Base-by-base conservation (phyloP, 345 rosid genomes). In the Trapa incisa region DNA sequence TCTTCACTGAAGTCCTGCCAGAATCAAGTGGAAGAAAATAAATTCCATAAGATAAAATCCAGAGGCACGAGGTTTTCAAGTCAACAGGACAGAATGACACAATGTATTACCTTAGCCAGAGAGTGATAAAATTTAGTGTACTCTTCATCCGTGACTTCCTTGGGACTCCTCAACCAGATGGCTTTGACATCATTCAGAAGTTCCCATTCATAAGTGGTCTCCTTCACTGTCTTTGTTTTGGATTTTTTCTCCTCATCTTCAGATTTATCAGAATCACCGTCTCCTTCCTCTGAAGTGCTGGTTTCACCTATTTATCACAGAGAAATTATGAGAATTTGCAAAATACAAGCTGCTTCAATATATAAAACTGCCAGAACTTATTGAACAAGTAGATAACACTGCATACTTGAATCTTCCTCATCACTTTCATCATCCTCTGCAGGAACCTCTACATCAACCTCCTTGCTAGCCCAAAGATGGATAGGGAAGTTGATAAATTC, bases 401-500 rank as follows among this genome's bases (percentile, higher is more conserved):
- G 63, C 84, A 54, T 80, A 87, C 99, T 7, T 74, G 85, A 83
- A 65, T 87, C 92, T 66, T 86, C 97, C 70, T 88, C 93, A 39
- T 89, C 96, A 69, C 74, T 76, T 39, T 93, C 97, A 56, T 90
- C 97, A 64, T 93, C 98, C 43, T 94, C 96, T 13, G 80, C 85
- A 52, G 97, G 95, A 73, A 82, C 91, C 79, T 91, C 99, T 43
- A 81, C 90, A 65, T 94, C 99, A 71, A 87, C 82, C 82, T 94
- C 97, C 75, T 91, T 94, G 80, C 84, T 91, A 52, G 95, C 96
- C 99, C 99, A 94, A 48, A 91, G 80, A 76, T 72, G 64, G 68
- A 94, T 94, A 6, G 99, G 99, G 77, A 94, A 94, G 79, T 91
- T 94, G 72, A 94, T 94, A 78, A 94, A 94, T 81, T 94, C 97